Base-by-base conservation (phyloP, 805 yeast genomes). In the Metschnikowia reukaufii region DNA sequence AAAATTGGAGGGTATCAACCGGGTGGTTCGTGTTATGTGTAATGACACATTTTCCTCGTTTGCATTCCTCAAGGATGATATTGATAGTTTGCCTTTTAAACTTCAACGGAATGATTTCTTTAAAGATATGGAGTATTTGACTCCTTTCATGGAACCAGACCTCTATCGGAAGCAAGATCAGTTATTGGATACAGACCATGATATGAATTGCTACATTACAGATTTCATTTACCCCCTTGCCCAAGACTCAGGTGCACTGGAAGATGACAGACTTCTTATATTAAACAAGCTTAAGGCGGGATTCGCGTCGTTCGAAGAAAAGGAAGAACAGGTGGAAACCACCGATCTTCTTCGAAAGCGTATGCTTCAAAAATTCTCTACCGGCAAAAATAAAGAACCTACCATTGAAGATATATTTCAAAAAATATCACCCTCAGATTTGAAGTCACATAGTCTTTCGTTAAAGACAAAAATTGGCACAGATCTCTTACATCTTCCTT, bases 41-140 rank as follows among this genome's bases (percentile, higher is more conserved):
- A 89, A 86, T 58, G 74, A 83, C 0, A 61, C 70, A 10, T 87
- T 86, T 58, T 67, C 79, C 0, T 83, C 87, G 0, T 86, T 86
- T 66, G 83, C 82, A 0, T 81, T 86, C 38, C 65, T 87, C 13
- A 76, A 84, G 52, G 84, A 83, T 52, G 90, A 86, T 42, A 63
- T 76, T 9, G 83, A 78, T 51, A 57, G 66, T n/a, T 61, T 86
- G 1, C 87, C 88, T 0, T 68, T 83, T n/a, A 62, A 75, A 32
- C 62, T 84, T 13, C 67, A 67, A 9, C 66, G 68, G 41, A 76
- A 80, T 51, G 66, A 71, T 13, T 68, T 85, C 32, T 55, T 71
- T 10, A 63, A 65, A 29, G 90, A 86, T 56, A 70, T 86, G 55
- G 74, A 74, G 7, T 67, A 68, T 35, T 65, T 84, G 34, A 82